A percentile compares a stretch with the other conserved stretches of the same genome.
These are phyloP conservation scores for Penicillium sp. DNA, from an alignment of 2,329 filamentous ascomycete genomes.

Conservation along the genomic window DNA sequence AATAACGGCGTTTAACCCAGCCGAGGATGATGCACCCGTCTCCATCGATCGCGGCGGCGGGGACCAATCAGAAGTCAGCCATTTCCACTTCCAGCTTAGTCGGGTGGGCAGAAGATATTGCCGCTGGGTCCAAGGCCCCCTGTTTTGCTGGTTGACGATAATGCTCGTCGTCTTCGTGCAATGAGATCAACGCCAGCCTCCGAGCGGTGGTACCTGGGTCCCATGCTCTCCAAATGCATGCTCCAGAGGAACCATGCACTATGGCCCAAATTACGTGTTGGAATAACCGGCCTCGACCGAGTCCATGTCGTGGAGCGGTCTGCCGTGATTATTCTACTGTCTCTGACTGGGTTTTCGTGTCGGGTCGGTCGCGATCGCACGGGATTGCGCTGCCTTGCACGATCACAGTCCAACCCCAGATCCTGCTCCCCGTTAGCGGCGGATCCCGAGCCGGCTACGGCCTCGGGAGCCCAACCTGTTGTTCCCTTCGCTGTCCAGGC, in stretches of 20 bases:
- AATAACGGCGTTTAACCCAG: constrained; percentile 29
- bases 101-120: constrained; percentile 36
- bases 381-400: constrained; percentile 1
- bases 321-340: background rate
- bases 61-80: constrained; percentile 27
- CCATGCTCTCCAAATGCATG: constrained; percentile 1
- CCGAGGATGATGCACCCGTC: constrained; percentile 28
- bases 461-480: constrained; percentile 13
- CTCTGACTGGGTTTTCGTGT: background rate
- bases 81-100: constrained; percentile 17
- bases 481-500: no score
- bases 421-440: constrained; percentile 24
- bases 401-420: constrained; percentile 21
- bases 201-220: constrained; percentile 11
- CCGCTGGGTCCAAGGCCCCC: constrained; percentile 24
- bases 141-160: constrained; percentile 19
- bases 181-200: constrained; percentile 13
- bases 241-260: constrained; percentile 1
- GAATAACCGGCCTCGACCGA: background rate
- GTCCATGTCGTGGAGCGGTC: background rate
- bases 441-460: constrained; percentile 27
- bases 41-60: constrained; percentile 22
- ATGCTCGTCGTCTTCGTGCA: constrained; percentile 10
- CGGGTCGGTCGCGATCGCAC: constrained; percentile 5
- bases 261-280: constrained; percentile 1